A percentile compares a stretch with the other conserved stretches of the same genome.
Evolutionary conservation across 257 asterid genomes (phyloP).

Genomic region (Asclepias syriaca): DNA sequence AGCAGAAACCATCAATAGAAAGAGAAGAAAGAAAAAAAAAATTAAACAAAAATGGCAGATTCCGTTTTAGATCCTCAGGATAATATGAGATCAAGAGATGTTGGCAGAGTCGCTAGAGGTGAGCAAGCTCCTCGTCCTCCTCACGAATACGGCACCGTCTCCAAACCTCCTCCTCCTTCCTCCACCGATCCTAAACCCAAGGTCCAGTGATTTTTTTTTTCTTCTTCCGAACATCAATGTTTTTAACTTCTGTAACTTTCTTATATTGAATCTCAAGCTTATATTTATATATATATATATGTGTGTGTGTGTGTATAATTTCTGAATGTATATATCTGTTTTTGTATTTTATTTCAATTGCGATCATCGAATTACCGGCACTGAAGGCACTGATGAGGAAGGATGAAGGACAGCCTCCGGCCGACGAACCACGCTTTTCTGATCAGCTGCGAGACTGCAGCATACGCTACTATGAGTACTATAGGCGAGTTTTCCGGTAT

Average conservation of each 20-base stretch:
- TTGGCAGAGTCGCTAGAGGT: conserved; percentile 37
- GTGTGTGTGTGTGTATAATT: not conserved
- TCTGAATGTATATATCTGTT: too few relatives aligned
- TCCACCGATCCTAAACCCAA: conserved; percentile 27
- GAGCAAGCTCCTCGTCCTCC: conserved; percentile 47
- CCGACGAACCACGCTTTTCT: not conserved
- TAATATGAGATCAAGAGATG: conserved; percentile 41
- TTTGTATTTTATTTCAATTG: not conserved
- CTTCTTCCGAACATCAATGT: not conserved
- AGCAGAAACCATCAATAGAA: not conserved
- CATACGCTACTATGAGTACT: conserved; percentile 31
- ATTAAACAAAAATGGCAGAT: not conserved
- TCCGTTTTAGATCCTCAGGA: conserved; percentile 37
- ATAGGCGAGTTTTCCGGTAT: conserved; percentile 16
- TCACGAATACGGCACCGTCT: conserved; percentile 29
- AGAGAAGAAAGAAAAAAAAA: not conserved
- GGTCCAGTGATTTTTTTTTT: conserved; percentile 7
- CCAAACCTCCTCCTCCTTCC: conserved; percentile 47
- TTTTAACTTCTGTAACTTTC: too few relatives aligned
- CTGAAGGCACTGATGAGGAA: not conserved
- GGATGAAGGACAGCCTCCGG: not conserved
- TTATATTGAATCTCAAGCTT: too few relatives aligned
- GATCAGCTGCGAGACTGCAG: conserved; percentile 30
- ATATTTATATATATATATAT: too few relatives aligned
- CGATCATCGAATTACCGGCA: not conserved